Conservation (phyloP, 2,329 filamentous ascomycete genomes). For the Ophiostoma sp. region DNA sequence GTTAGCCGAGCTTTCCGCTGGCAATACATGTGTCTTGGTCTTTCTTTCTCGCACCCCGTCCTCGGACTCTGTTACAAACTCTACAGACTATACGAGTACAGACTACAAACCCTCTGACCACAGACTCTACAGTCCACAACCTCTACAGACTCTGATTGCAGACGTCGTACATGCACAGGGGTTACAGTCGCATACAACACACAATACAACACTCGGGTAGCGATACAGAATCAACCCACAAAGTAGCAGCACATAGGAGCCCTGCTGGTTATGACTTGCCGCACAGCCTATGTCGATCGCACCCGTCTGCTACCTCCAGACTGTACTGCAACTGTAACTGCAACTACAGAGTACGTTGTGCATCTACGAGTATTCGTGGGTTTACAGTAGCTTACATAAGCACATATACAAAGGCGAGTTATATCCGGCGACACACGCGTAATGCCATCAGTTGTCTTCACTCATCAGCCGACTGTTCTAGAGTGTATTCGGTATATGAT, state of each 20-base stretch:
- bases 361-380: background rate
- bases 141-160: too few relatives aligned
- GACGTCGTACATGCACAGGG: background rate
- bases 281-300: conserved; percentile 10
- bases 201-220: background rate
- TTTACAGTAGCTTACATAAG: background rate
- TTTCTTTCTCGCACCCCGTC: background rate
- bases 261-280: background rate
- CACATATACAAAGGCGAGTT: background rate
- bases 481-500: background rate
- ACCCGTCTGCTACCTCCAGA: background rate
- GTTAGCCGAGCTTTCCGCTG: background rate
- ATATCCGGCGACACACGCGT: background rate
- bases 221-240: background rate
- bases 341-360: background rate
- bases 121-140: background rate
- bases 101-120: background rate
- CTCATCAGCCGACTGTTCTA: background rate
- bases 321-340: background rate
- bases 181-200: background rate
- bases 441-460: too few relatives aligned
- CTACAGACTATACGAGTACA: background rate
- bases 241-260: background rate
- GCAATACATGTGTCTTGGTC: background rate
- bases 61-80: background rate